phyloP scores from a whole-genome alignment of 441 rosid species.

The Euphorbia celastroides region DNA sequence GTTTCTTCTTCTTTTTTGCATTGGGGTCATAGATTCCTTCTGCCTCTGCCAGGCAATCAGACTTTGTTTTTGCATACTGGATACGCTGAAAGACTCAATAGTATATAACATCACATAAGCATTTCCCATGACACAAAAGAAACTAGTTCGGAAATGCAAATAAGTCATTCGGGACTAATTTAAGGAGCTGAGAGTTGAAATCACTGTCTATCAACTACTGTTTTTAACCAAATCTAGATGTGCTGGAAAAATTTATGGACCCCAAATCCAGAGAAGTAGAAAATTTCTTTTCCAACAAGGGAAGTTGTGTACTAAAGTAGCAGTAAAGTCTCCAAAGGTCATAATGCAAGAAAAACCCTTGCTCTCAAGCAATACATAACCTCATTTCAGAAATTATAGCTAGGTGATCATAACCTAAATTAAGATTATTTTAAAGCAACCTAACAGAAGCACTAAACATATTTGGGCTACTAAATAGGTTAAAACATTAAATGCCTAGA shows the following conservation, averaged over 20 bases:
- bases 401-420: not conserved
- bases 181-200: not conserved
- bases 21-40: constrained; percentile 76
- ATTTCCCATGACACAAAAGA: constrained; percentile 11
- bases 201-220: not conserved
- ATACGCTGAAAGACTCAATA: constrained; percentile 52
- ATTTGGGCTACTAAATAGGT: no score
- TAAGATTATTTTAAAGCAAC: not conserved
- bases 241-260: not conserved
- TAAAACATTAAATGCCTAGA: not conserved
- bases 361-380: not conserved
- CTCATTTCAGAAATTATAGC: no score
- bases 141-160: no score
- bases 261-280: not conserved
- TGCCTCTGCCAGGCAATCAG: constrained; percentile 76
- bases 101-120: constrained; percentile 7
- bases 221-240: not conserved
- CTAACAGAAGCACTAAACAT: not conserved
- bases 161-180: not conserved
- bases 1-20: constrained; percentile 91
- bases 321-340: not conserved
- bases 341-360: not conserved
- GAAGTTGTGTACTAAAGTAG: no score
- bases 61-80: constrained; percentile 83
- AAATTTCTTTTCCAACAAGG: not conserved